Percentiles rank a stretch among this genome's conserved stretches.
These are phyloP conservation scores for Aspergillus incahuasiensis DNA, from an alignment of 495 filamentous ascomycete genomes.

Conservation along the genomic window DNA sequence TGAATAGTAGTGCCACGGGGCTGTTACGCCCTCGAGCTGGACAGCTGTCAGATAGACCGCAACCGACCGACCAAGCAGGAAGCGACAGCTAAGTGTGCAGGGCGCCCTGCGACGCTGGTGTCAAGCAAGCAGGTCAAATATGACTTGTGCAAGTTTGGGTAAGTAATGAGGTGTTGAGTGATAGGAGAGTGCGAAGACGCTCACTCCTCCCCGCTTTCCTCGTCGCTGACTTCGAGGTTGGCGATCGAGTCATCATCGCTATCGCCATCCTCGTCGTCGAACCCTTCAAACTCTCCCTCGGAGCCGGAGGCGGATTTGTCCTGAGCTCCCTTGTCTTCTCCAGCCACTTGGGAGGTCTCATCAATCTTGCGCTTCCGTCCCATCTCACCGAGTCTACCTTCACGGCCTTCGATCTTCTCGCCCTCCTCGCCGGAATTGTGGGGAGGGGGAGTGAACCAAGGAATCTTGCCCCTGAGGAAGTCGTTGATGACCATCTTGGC, in stretches of 20 bases:
- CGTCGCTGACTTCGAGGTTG: constrained; percentile 41
- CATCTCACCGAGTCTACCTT: constrained; percentile 63
- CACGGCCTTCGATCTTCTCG: constrained; percentile 53
- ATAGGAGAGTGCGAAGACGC: neutral
- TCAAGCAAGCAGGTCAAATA: neutral
- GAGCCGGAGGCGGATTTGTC: constrained; percentile 25
- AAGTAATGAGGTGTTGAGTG: neutral
- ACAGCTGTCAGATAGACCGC: constrained; percentile 4
- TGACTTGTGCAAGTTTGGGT: neutral
- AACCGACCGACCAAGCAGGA: neutral
- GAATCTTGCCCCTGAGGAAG: constrained; percentile 89
- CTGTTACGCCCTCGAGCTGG: neutral
- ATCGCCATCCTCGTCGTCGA: constrained; percentile 29
- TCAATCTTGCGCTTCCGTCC: constrained; percentile 51
- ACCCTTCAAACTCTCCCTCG: constrained; percentile 37
- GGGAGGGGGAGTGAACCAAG: constrained; percentile 89
- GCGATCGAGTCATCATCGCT: constrained; percentile 37
- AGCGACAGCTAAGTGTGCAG: neutral
- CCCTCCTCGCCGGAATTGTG: constrained; percentile 48
- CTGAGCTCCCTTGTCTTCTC: constrained; percentile 17
- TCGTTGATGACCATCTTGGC: constrained; percentile 96
- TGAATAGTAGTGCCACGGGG: constrained; percentile 3
- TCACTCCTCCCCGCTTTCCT: constrained; percentile 43
- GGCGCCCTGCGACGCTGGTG: neutral
- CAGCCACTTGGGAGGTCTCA: constrained; percentile 31